Conservation (phyloP, 2,329 filamentous ascomycete species). For the Fusarium verrucosum region DNA sequence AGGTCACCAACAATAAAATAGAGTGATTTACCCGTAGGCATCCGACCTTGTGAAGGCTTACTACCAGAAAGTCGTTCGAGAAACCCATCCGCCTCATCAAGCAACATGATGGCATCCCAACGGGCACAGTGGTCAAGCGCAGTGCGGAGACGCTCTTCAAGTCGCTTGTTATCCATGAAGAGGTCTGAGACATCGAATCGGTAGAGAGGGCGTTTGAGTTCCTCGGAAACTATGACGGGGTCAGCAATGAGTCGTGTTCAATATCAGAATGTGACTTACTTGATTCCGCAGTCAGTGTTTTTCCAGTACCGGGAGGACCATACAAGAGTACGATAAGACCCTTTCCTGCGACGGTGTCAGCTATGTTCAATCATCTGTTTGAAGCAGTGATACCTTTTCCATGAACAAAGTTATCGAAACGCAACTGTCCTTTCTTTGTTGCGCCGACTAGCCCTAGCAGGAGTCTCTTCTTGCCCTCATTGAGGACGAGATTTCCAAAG, state of each 20-base stretch:
- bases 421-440: background rate
- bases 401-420: background rate
- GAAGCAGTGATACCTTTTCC: conserved; percentile 3
- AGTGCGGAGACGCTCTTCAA: conserved; percentile 5
- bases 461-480: conserved; percentile 3
- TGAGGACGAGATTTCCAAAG: background rate
- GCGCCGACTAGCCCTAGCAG: background rate
- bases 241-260: background rate
- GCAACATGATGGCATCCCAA: conserved; percentile 51
- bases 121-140: conserved; percentile 42
- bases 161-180: fast-evolving
- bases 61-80: conserved; percentile 43
- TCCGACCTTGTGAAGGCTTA: conserved; percentile 38
- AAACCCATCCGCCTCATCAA: conserved; percentile 54
- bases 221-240: conserved; percentile 23
- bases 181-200: conserved; percentile 20
- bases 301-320: conserved; percentile 49
- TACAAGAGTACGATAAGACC: conserved; percentile 50
- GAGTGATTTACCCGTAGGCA: conserved; percentile 40
- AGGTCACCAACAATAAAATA: fast-evolving
- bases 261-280: background rate
- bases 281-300: conserved; percentile 52
- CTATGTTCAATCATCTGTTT: fast-evolving
- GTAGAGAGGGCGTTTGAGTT: conserved; percentile 18
- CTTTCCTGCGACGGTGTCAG: conserved; percentile 3